These are phyloP conservation scores for Saururus chinensis DNA, from an alignment of 164 flowering plant species.

Conservation along the genomic window DNA sequence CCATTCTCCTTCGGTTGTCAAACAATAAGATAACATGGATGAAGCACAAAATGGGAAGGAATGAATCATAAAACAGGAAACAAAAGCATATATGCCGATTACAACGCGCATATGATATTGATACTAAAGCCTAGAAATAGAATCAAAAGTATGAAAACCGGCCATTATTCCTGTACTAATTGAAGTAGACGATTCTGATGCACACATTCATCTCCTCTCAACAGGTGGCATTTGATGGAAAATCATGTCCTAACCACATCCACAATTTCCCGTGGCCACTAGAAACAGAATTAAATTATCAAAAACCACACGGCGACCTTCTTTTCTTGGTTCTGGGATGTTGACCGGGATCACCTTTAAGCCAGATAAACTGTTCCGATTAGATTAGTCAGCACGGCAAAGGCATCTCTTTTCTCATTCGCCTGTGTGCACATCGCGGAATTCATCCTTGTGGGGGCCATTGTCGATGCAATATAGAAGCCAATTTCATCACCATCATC, in stretches of 20 bases:
- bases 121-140: too few relatives aligned
- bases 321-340: not conserved
- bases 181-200: too few relatives aligned
- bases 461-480: not conserved
- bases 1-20: too few relatives aligned
- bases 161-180: too few relatives aligned
- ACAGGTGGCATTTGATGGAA: not conserved
- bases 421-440: not conserved
- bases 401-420: not conserved
- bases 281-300: not conserved
- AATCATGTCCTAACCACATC: not conserved
- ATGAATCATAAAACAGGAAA: too few relatives aligned
- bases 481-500: not conserved
- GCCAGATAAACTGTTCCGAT: not conserved
- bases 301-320: not conserved
- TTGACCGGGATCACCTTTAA: too few relatives aligned
- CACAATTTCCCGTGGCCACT: not conserved
- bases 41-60: too few relatives aligned
- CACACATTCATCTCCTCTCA: too few relatives aligned
- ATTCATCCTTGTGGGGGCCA: not conserved
- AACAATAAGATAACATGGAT: too few relatives aligned
- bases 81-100: too few relatives aligned
- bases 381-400: not conserved
- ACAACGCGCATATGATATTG: too few relatives aligned
- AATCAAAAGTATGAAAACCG: too few relatives aligned